These are phyloP conservation scores for Pilobolus umbonatus DNA, from an alignment of 192 early-diverging fungal species.

Conservation along the genomic window DNA sequence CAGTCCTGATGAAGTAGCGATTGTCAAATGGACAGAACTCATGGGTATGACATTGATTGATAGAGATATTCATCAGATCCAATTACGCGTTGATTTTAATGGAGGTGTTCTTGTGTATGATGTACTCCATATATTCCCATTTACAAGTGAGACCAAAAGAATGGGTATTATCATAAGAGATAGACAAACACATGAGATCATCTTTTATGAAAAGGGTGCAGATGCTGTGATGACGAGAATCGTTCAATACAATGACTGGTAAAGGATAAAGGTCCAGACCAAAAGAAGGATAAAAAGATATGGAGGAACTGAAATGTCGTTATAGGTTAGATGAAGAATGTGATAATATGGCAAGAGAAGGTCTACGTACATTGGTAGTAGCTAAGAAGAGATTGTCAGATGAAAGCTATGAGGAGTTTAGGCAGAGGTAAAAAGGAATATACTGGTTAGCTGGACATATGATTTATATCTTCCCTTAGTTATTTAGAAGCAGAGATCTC, in stretches of 20 bases:
- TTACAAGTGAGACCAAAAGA: constrained; percentile 95
- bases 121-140: constrained; percentile 93
- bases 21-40: constrained; percentile 88
- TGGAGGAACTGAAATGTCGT: neutral
- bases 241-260: constrained; percentile 91
- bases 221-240: constrained; percentile 86
- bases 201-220: constrained; percentile 92
- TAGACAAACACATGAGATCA: constrained; percentile 63
- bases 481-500: constrained; percentile 70
- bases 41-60: constrained; percentile 79
- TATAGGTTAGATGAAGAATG: constrained; percentile 85
- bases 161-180: constrained; percentile 93
- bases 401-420: constrained; percentile 65
- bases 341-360: constrained; percentile 94
- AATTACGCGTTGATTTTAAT: constrained; percentile 49
- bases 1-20: constrained; percentile 94
- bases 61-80: constrained; percentile 68
- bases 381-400: constrained; percentile 75
- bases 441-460: neutral
- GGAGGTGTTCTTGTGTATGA: constrained; percentile 61
- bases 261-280: neutral
- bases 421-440: constrained; percentile 34
- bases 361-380: constrained; percentile 90
- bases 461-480: constrained; percentile 11
- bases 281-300: neutral